Evolutionary conservation across 2,329 filamentous ascomycete species (phyloP), one percentile per base, ranked within the genome.

Genomic region (Bipolaris bicolor): DNA sequence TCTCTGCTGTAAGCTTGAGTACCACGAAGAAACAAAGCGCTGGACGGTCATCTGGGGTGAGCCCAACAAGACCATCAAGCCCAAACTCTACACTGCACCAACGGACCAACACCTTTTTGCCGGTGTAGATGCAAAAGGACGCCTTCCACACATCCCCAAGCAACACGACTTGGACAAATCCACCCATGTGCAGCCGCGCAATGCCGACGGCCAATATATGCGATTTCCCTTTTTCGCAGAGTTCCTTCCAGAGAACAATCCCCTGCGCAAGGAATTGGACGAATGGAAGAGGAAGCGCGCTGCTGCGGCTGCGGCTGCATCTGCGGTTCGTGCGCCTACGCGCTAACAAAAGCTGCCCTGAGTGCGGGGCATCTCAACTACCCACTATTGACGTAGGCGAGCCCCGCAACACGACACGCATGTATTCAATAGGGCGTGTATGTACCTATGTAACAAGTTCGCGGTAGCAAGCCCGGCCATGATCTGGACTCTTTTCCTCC

Each of bases 1-100:
- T 2, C 72, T 78, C 52, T 79, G 77, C 65, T 78, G 80, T 37
- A 69, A 77, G 44, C 73, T 82, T 66, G 71, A 73, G 9, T 80
- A 73, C 64, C 67, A 80, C 61, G 51, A 63, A 1, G 49, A 60
- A 29, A 62, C 56, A 15, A 62, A 64, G 33, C 67, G 58, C 18
- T 76, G 73, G 74, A 58, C 45, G 3, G 62, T 60, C 16, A 47
- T 57, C 33, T 76, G 72, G 72, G 73, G 72, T 2, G 45, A 57
- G 15, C 45, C 53, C n/a, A 50, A 22, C 10, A 60, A 62, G 24
- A 26, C 26, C 24, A 60, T 58, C 26, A 62, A 49, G 15, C 59
- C 59, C 15, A 50, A 31, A 1, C 44, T 61, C 10, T 68, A 70
- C 46, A 34, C 52, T 15, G 43, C 49, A 1, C 62, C 70, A 13